A percentile compares a stretch with the other conserved stretches of the same genome.
These are phyloP conservation scores for Pestalotiopsis fici DNA, from an alignment of 2,329 filamentous ascomycete genomes.

Conservation along the genomic window DNA sequence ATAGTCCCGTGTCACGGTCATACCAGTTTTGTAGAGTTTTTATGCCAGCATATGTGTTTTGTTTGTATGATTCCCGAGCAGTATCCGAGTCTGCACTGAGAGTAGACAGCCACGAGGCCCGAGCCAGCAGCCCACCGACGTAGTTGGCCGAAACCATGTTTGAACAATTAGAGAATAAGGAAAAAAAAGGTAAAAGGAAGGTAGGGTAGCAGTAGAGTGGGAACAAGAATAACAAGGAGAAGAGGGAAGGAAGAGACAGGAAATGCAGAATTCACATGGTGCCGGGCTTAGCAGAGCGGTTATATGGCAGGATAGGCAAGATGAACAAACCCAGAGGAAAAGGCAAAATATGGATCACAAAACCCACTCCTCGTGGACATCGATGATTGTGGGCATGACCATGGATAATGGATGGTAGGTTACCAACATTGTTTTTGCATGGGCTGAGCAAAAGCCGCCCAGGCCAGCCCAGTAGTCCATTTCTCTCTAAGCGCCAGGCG, in stretches of 20 bases:
- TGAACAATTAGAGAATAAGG: not conserved
- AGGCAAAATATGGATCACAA: not conserved
- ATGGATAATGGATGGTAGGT: not conserved
- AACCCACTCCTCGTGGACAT: not conserved
- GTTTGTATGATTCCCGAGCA: slow-evolving; percentile 22
- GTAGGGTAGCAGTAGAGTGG: not conserved
- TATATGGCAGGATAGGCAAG: not conserved
- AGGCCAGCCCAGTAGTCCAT: not conserved
- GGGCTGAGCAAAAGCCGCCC: not conserved
- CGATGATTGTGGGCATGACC: not conserved
- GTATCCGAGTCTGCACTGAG: slow-evolving; percentile 19
- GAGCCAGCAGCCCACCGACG: slow-evolving; percentile 27
- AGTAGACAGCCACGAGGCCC: slow-evolving; percentile 31
- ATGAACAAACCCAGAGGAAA: not conserved
- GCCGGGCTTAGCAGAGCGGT: not conserved
- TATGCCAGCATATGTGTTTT: slow-evolving; percentile 23
- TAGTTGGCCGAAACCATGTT: slow-evolving; percentile 30
- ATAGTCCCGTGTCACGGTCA: slow-evolving; percentile 52
- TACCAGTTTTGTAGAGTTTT: slow-evolving; percentile 54
- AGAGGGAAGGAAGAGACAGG: not conserved
- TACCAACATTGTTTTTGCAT: not conserved
- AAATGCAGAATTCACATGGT: not conserved
- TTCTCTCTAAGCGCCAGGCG: not conserved
- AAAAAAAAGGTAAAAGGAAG: not conserved
- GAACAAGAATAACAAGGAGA: not conserved